Evolutionary conservation across 2,329 filamentous ascomycete genomes (phyloP), one percentile per base, ranked within the genome.

Genomic region (Albifimbria verrucaria): DNA sequence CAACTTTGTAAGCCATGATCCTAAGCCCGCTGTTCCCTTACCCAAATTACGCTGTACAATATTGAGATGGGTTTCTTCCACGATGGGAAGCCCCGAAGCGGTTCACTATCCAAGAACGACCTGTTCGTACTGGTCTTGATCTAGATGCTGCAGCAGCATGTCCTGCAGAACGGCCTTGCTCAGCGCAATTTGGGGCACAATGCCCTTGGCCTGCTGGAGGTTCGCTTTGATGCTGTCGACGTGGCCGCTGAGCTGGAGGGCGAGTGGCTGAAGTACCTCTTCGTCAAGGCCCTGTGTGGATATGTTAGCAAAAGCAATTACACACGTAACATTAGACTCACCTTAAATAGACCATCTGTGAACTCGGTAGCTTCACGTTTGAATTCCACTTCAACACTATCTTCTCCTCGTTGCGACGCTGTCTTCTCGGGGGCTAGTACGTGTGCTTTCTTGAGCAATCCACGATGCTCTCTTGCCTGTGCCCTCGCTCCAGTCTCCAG

Each of bases 401-500:
- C 12, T 39, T n/a, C 32, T 12, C 12, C 12, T n/a, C 15, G 32
- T 12, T 39, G 32, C 32, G 32, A 17, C 15, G 12, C 32, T 39
- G 52, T 57, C n/a, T 58, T 56, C 48, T 69, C 74, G 0, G 77
- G 78, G 17, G 76, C 77, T 17, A 84, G 68, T 2, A 71, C 72
- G 59, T 83, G 81, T 49, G 77, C 72, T 60, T 77, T 79, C 52
- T 74, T 74, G 32, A 75, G 60, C 39, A 73, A 68, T 39, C 81
- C 75, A 54, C 77, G 77, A 68, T 81, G 77, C 57, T 76, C 72
- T 42, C 72, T 69, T 23, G 75, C 74, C 65, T 84, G 81, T 2
- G 76, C 76, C 55, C 77, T 77, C 12, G 82, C 82, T 55, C 86
- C 84, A 3, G 70, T 68, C 63, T 85, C 79, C 23, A 88, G 68